These are phyloP conservation scores for Tricholoma hemisulphureum DNA, from an alignment of 768 basidiomycete species.

Conservation along the genomic window DNA sequence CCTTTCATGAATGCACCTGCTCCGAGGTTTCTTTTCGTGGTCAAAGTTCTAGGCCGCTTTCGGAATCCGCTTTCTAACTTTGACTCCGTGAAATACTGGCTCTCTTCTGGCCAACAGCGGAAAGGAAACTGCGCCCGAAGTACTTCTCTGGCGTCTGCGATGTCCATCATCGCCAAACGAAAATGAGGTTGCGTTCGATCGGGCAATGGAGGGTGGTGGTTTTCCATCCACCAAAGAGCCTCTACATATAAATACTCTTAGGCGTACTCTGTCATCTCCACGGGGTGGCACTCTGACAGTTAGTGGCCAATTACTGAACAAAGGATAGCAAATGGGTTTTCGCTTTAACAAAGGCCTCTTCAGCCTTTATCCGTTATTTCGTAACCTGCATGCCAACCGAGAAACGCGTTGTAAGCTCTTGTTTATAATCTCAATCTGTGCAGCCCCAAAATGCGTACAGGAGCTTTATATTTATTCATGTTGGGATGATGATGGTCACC, in stretches of 20 bases:
- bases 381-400: not conserved
- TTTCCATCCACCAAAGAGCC: not conserved
- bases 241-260: not conserved
- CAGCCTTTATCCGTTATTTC: not conserved
- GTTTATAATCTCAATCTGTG: not conserved
- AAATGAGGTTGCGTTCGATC: not conserved
- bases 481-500: not conserved
- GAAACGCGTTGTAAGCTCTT: not conserved
- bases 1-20: slow-evolving; percentile 14
- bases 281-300: not conserved
- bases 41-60: not conserved
- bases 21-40: slow-evolving; percentile 4
- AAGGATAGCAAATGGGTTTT: not conserved
- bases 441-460: no score
- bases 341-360: not conserved
- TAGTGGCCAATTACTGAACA: not conserved
- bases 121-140: slow-evolving; percentile 4
- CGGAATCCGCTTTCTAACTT: not conserved
- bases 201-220: not conserved
- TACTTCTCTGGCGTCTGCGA: slow-evolving; percentile 16
- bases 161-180: slow-evolving; percentile 5
- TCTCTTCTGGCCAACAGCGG: not conserved
- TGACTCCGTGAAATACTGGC: not conserved
- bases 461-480: no score
- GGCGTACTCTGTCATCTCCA: not conserved